Base-by-base conservation (phyloP, 176 grass and related monocot species). In the Carex parvula region DNA sequence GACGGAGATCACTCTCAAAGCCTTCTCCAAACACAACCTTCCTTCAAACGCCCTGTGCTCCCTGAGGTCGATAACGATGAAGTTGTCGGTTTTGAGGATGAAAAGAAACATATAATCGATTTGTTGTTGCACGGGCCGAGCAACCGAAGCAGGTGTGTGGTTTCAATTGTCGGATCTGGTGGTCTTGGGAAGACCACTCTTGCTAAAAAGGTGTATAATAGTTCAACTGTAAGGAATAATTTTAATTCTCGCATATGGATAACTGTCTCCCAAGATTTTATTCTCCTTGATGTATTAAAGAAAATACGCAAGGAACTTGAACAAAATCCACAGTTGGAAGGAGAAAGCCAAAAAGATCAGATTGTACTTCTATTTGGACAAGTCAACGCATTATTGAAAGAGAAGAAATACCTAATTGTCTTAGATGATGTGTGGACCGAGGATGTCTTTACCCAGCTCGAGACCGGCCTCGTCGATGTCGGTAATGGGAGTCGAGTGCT, bases 151-250 rank as follows among this genome's bases (percentile, higher is more conserved):
- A 57, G 70, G 37, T 26, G 10, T 30, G 54, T 79, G 8, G 56
- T 85, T 26, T 65, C 70, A 12, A 64, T 85, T 20, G 70, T 85
- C 11, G 84, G 71, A n/a, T 41, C 57, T 15, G 84, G 53, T 32
- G 84, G 84, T 0, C 8, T 67, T 20, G 84, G 84, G 10, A 85
- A 85, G 84, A 78, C 84, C 7, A 85, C 84, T 22, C 70, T 85
- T 21, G 70, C 84, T 16, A 56, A 52, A 8, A 64, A 60, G 29
- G 58, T 79, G 21, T 85, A 78, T 29, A 41, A 0, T 10, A 3
- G 13, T 42, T 3, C 21, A 18, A 39, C n/a, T 26, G 37, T 85
- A 9, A 20, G 11, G 44, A 66, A 29, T 3, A 14, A 79, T 42
- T 85, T 85, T 35, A n/a, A 67, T 21, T 26, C 41, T 44, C 56